A percentile compares a stretch with the other conserved stretches of the same genome.
Evolutionary conservation across 441 rosid species (phyloP).

Genomic region (Kokia cookei): DNA sequence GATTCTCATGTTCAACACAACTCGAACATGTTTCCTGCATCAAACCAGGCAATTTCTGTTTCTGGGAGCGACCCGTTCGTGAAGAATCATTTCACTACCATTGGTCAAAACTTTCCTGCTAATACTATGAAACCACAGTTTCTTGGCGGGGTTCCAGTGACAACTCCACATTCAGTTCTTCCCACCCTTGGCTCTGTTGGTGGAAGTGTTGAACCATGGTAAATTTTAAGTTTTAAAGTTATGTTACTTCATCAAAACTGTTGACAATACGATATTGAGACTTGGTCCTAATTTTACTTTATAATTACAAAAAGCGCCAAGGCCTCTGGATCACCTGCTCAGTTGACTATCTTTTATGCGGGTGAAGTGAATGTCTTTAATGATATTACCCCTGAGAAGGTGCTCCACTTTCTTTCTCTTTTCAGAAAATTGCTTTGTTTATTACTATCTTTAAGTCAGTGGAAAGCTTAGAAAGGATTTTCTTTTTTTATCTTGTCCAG

Average conservation of each 20-base stretch:
- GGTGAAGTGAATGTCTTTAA: constrained; percentile 60
- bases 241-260: constrained; percentile 11
- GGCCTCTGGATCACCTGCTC: constrained; percentile 33
- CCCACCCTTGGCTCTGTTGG: constrained; percentile 25
- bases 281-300: constrained; percentile 1
- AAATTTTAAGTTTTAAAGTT: constrained; percentile 15
- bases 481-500: constrained; percentile 26
- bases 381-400: constrained; percentile 68
- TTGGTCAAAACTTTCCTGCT: constrained; percentile 19
- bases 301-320: constrained; percentile 20
- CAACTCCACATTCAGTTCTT: constrained; percentile 28
- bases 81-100: constrained; percentile 24
- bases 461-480: background rate
- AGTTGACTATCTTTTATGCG: constrained; percentile 60
- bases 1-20: constrained; percentile 30
- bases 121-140: constrained; percentile 29
- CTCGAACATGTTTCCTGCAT: constrained; percentile 33
- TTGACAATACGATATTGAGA: background rate
- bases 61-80: constrained; percentile 23
- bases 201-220: constrained; percentile 36
- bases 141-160: constrained; percentile 39
- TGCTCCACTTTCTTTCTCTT: constrained; percentile 12
- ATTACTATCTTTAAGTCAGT: background rate
- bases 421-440: background rate
- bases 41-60: constrained; percentile 22